Evolutionary conservation across 1,284 basidiomycete species (phyloP), one percentile per base, ranked within the genome.

Genomic region (Ganoderma sp.): DNA sequence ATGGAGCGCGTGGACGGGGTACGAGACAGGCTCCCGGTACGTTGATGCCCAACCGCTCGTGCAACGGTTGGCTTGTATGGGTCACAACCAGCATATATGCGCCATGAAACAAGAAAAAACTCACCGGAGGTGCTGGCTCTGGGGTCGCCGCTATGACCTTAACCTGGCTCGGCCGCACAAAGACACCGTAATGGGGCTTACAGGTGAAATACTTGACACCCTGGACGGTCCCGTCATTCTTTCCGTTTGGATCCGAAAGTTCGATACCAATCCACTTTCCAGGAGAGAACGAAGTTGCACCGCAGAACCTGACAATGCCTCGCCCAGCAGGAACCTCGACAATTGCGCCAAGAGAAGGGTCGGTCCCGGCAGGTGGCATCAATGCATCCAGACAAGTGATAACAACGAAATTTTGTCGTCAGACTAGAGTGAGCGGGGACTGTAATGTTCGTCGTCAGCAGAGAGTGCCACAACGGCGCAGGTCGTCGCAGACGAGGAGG

Each of bases 231-330:
- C 98, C 98, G 76, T 99, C 93, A 82, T 99, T 99, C 90, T 99
- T 99, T 50, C 98, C 98, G 57, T 89, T 91, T 4, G 87, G 79
- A 73, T 93, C 90, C 62, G 84, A 88, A 65, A 99, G 88, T 78
- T 97, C 95, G 67, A 99, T 89, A 17, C 98, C 98, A 68, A 98
- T 87, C 98, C 98, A 99, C 81, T 93, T 92, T 0, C 98, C 98
- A 2, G 89, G 79, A 17, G 95, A 89, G 78, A 99, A 99, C 3
- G 87, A 86, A 0, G 98, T 95, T 61, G 88, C 77, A 0, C 98
- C 98, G 56, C 86, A 87, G 84, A 97, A 99, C 60, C 96, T 87
- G 41, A 99, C 92, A 64, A 90, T 83, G 10, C 98, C 98, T 61
- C 87, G 85, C 15, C 96, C 97, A 56, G 90, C 88, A 0, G 90